phyloP scores from a whole-genome alignment of 257 asterid genomes.

The Nyctanthes arbortristis region DNA sequence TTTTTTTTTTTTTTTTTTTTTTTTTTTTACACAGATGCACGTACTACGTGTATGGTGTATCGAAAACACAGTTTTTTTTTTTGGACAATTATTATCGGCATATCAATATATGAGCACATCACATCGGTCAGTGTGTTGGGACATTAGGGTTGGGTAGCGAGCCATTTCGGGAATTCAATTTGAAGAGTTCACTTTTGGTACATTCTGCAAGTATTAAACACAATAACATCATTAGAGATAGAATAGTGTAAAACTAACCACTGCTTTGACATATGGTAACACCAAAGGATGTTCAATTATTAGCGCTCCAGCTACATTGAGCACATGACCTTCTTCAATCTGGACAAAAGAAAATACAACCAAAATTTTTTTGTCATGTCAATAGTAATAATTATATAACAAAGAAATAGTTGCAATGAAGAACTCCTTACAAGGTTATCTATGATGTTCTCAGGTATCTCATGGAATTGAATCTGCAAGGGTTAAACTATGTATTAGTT shows the following conservation, averaged over 20 bases:
- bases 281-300: constrained; percentile 88
- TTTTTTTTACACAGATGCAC: too few relatives aligned
- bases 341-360: constrained; percentile 26
- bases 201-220: neutral
- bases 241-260: constrained; percentile 48
- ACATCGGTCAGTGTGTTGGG: neutral
- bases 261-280: constrained; percentile 73
- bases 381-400: neutral
- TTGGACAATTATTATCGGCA: neutral
- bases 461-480: constrained; percentile 83
- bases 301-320: constrained; percentile 90
- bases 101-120: neutral
- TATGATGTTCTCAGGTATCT: constrained; percentile 70
- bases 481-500: constrained; percentile 7
- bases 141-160: neutral
- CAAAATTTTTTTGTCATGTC: neutral
- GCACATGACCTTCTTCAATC: constrained; percentile 83
- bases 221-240: neutral
- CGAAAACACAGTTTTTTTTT: neutral
- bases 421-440: constrained; percentile 65
- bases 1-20: too few relatives aligned
- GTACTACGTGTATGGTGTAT: neutral
- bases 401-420: constrained; percentile 9
- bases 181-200: neutral
- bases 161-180: neutral